Percentiles rank a stretch among this genome's conserved stretches.
Conservation (phyloP, 164 flowering plant species). For the Dillenia suffruticosa region DNA sequence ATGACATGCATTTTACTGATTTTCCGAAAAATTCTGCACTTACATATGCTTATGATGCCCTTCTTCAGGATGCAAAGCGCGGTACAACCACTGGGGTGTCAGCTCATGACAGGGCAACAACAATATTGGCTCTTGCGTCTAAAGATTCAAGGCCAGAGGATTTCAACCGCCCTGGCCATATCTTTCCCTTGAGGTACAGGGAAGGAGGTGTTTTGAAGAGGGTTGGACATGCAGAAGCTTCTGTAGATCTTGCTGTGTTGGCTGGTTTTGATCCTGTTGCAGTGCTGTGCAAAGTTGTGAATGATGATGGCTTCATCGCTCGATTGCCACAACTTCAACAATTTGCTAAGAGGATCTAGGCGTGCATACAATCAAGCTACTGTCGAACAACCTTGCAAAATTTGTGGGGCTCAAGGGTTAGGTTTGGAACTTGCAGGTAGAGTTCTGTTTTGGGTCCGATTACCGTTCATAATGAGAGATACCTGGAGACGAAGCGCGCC, state of each 20-base stretch:
- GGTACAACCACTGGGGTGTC: slow-evolving; percentile 98
- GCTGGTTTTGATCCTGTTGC: slow-evolving; percentile 90
- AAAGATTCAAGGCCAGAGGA: slow-evolving; percentile 75
- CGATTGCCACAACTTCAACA: slow-evolving; percentile 78
- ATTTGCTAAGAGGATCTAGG: slow-evolving; percentile 71
- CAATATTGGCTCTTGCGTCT: slow-evolving; percentile 77
- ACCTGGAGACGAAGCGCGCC: slow-evolving; percentile 79
- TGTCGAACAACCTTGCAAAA: slow-evolving; percentile 96
- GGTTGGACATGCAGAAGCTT: slow-evolving; percentile 98
- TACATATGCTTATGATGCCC: no score
- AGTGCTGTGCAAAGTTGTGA: slow-evolving; percentile 87
- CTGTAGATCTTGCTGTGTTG: slow-evolving; percentile 82
- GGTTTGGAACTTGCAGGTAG: slow-evolving; percentile 71
- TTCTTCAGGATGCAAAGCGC: slow-evolving; percentile 75
- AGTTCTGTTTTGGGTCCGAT: slow-evolving; percentile 70
- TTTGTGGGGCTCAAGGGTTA: slow-evolving; percentile 87
- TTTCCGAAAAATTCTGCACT: slow-evolving; percentile 1
- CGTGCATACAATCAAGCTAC: slow-evolving; percentile 79
- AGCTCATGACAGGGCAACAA: slow-evolving; percentile 84
- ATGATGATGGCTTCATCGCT: slow-evolving; percentile 99
- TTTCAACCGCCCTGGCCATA: slow-evolving; percentile 98
- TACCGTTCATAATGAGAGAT: slow-evolving; percentile 78
- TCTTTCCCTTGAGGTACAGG: slow-evolving; percentile 85
- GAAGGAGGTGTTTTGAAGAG: slow-evolving; percentile 98
- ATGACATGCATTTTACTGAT: background rate